Conservation (phyloP, 148 eudicot genomes). For the Spergularia marina region DNA sequence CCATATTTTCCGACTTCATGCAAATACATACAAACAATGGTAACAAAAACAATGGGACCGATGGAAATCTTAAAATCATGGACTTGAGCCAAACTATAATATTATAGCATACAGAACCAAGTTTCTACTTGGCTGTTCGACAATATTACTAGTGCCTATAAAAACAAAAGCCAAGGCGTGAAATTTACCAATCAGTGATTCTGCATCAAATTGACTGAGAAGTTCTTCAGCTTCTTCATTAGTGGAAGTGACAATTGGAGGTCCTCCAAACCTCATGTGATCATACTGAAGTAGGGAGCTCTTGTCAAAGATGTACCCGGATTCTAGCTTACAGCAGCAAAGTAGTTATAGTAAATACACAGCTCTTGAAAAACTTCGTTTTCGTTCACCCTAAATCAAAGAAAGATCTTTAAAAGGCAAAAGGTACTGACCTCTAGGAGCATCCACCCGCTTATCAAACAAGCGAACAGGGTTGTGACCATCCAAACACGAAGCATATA, state of each 20-base stretch:
- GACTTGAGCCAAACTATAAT: neutral
- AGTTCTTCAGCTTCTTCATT: conserved; percentile 71
- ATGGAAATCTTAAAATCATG: neutral
- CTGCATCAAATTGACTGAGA: conserved; percentile 41
- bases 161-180: neutral
- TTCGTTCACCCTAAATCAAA: neutral
- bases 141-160: neutral
- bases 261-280: conserved; percentile 82
- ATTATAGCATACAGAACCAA: neutral
- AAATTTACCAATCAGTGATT: conserved; percentile 58
- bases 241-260: conserved; percentile 54
- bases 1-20: too few species aligned
- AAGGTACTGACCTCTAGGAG: conserved; percentile 46
- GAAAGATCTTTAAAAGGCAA: neutral
- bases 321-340: conserved; percentile 35
- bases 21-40: too few species aligned
- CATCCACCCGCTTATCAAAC: conserved; percentile 71
- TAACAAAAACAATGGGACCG: neutral
- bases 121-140: neutral
- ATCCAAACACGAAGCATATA: conserved; percentile 79
- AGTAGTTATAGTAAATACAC: neutral
- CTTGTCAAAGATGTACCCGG: conserved; percentile 61
- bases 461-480: conserved; percentile 82
- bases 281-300: conserved; percentile 53
- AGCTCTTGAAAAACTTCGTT: neutral